Base-by-base conservation (phyloP, 2,329 filamentous ascomycete genomes). In the Hypocreales sp. region DNA sequence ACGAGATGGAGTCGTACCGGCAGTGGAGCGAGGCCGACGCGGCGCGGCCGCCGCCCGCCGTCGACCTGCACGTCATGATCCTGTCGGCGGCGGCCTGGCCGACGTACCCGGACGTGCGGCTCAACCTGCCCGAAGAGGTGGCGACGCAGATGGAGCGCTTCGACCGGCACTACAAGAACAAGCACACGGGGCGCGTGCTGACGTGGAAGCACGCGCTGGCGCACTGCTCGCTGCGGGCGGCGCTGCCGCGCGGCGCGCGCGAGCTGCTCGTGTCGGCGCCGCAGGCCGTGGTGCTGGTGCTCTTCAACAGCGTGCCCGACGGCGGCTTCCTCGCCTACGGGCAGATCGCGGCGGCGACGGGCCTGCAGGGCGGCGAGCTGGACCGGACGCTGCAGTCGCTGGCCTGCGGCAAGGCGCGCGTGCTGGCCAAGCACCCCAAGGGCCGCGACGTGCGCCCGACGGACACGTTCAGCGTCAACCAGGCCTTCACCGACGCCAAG, bases 11-110 rank as follows among this genome's bases (percentile, higher is more conserved):
- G n/a, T 72, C 79, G 0, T 98, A 92, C 57, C 90, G 79, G 50
- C 66, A 53, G 50, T 84, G 52, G 55, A 64, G 67, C 11, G 62
- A 67, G 11, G 63, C 64, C 27, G 65, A 65, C 29, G 49, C 38
- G 3, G 55, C 55, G 4, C 44, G 46, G 18, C 70, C 63, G 31
- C 50, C 62, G 5, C 48, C 56, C 2, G n/a, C n/a, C n/a, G 50
- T 93, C 22, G 52, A 57, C 24, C 62, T 95, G 11, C 72, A 72
- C 34, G 90, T 95, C 41, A 92, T 75, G 53, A 78, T 98, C 14
- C 62, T 99, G n/a, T 92, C 84, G 4, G 73, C 82, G 1, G 72
- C 86, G 0, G 79, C 90, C 1, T 99, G 90, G 90, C 90, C 90
- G 1, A 79, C 79, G 1, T 98, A 95, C 43, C 72, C 79, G 0